These are phyloP conservation scores for Clavariopsis aquatica DNA, from an alignment of 495 filamentous ascomycete species.

Conservation along the genomic window DNA sequence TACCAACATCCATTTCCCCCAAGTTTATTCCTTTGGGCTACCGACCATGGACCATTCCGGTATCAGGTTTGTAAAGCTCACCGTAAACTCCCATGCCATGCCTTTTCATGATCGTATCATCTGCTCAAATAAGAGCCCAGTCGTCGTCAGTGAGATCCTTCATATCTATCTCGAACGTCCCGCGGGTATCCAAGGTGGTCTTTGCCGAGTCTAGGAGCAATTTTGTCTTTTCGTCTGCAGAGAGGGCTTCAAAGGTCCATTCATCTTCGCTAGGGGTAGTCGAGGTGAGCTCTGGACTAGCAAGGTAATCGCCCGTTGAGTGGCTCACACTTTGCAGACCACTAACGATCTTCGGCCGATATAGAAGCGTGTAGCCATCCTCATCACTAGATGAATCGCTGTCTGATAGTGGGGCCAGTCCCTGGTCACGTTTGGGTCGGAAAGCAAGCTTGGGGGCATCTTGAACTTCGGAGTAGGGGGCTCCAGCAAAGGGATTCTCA, in stretches of 20 bases:
- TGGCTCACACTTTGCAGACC: neutral
- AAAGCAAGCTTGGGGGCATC: neutral
- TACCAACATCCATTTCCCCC: too few relatives aligned
- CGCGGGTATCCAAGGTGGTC: neutral
- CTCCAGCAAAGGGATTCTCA: neutral
- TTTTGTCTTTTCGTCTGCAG: neutral
- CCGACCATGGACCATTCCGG: too few relatives aligned
- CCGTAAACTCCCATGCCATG: neutral
- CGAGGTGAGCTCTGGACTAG: too few relatives aligned
- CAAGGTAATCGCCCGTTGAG: neutral
- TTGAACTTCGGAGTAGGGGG: neutral
- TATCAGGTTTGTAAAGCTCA: too few relatives aligned
- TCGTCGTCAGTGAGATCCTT: neutral
- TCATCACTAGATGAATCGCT: slow-evolving; percentile 12
- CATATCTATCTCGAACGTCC: neutral
- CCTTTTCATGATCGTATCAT: neutral
- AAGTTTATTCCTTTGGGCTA: too few relatives aligned
- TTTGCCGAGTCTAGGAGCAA: neutral
- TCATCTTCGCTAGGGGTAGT: neutral
- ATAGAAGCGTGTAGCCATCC: slow-evolving; percentile 16
- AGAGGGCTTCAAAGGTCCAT: neutral
- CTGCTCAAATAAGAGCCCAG: neutral
- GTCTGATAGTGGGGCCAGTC: neutral
- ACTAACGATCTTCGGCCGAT: slow-evolving; percentile 1
- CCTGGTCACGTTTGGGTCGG: slow-evolving; percentile 3